Evolutionary conservation across 169 alveolate species (phyloP), one percentile per base, ranked within the genome.

Genomic region (Plasmodium yoelii): DNA sequence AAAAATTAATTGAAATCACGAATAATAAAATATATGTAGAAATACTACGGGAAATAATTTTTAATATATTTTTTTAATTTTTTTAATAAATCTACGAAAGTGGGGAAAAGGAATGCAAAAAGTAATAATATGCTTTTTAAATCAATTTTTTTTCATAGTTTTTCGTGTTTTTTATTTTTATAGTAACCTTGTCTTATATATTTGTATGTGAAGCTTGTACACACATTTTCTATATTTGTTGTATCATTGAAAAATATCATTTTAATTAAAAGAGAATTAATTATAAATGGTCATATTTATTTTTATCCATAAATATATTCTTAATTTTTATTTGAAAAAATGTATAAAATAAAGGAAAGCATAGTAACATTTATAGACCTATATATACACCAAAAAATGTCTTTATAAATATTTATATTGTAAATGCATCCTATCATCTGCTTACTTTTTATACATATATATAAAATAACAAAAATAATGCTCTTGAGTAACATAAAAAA

Each of bases 141-240:
- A 51, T 15, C 4, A 13, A 6, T 51, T 57, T 57, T 57, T 18
- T 57, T 24, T 12, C 26, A n/a, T 57, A 12, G 34, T 57, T 57
- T 18, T 2, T 19, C 26, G 65, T 57, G 26, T 57, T 22, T 26
- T 26, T 9, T 28, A 22, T 10, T 22, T 22, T 61, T 61, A 22
- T 61, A 26, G 28, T 22, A 61, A 61, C 19, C n/a, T 61, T 22
- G 71, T 61, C 44, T 61, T 61, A 61, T 61, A 18, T 26, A 28
- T 61, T 9, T 28, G 22, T 15, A 61, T 15, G 19, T 28, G 49
- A 34, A 34, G 42, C 42, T 3, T 28, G 9, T 61, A 26, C 49
- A 26, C 22, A 18, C 71, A 28, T 61, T 61, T 26, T 53, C 18
- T 61, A 26, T 12, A 22, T 8, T 28, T 8, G 46, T 61, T 61